phyloP scores from a whole-genome alignment of 257 asterid species.

The Jaltomata sinuosa region DNA sequence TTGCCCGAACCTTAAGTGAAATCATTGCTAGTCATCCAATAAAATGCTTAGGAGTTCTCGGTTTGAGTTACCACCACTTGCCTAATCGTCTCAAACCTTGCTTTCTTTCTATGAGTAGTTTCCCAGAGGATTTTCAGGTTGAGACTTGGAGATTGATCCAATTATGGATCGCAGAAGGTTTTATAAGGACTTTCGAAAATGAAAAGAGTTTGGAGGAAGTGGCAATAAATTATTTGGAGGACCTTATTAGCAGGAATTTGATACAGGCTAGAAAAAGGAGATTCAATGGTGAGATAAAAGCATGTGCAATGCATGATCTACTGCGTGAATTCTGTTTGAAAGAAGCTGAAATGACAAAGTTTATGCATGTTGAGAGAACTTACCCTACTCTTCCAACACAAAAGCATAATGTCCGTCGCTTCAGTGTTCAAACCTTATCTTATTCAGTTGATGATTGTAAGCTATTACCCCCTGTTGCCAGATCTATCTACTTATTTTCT shows the following conservation, averaged over 20 bases:
- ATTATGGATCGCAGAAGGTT: slow-evolving; percentile 10
- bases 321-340: not conserved
- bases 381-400: not conserved
- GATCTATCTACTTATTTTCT: not conserved
- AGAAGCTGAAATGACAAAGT: not conserved
- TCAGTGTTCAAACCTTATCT: not conserved
- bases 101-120: not conserved
- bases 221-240: not conserved
- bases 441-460: not conserved
- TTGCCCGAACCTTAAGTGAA: not conserved
- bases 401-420: not conserved
- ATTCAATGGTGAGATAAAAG: not conserved
- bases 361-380: not conserved
- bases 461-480: not conserved
- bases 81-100: not conserved
- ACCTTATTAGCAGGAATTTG: not conserved
- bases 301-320: not conserved
- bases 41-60: not conserved
- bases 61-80: not conserved
- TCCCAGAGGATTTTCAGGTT: not conserved
- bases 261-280: not conserved
- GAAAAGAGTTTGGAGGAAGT: not conserved
- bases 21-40: not conserved
- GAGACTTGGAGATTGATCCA: not conserved
- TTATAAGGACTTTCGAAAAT: not conserved